These are phyloP conservation scores for Capsella rubella DNA, from an alignment of 441 rosid genomes.

Conservation along the genomic window DNA sequence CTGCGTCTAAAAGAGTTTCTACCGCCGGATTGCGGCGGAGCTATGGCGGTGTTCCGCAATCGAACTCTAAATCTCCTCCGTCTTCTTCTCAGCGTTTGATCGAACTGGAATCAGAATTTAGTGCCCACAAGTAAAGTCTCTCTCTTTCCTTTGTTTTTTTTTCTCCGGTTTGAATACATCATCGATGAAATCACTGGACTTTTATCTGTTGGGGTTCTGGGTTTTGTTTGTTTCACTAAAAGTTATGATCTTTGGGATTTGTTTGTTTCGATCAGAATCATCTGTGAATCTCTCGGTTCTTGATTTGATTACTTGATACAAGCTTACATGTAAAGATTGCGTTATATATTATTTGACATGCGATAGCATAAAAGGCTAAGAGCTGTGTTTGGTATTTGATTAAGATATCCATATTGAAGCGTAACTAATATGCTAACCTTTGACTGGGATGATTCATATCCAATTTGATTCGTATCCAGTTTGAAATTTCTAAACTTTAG, in stretches of 20 bases:
- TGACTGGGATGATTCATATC: not conserved
- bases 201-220: conserved; percentile 37
- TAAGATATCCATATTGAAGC: not conserved
- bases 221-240: conserved; percentile 25
- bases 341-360: too few relatives aligned
- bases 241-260: not conserved
- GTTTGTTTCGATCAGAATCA: conserved; percentile 4
- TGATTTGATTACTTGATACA: too few relatives aligned
- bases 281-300: not conserved
- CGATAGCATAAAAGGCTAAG: not conserved
- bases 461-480: not conserved
- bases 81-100: conserved; percentile 73
- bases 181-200: not conserved
- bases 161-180: too few relatives aligned
- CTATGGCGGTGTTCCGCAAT: conserved; percentile 58
- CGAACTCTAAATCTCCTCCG: conserved; percentile 44
- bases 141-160: not conserved
- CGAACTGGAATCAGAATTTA: conserved; percentile 71
- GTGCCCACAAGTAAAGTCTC: conserved; percentile 85
- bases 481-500: not conserved
- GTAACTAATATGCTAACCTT: not conserved
- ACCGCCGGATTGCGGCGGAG: conserved; percentile 49
- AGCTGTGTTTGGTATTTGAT: not conserved
- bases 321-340: not conserved
- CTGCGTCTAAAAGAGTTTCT: conserved; percentile 40